Evolutionary conservation across 257 asterid genomes (phyloP), one percentile per base, ranked within the genome.

Genomic region (Anisodus tanguticus): DNA sequence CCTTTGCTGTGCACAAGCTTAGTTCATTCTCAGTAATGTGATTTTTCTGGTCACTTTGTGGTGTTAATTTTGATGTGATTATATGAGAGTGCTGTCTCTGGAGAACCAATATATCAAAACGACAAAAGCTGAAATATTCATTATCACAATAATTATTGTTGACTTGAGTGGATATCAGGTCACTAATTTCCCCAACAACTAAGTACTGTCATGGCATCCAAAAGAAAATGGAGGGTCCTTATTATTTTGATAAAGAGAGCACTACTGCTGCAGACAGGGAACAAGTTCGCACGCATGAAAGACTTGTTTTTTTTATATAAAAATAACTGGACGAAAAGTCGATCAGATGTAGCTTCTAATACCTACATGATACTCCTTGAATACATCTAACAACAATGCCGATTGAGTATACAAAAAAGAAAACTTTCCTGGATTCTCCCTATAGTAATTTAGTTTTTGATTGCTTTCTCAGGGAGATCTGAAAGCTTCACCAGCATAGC

Each of bases 401-500:
- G 59, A 47, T 45, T 10, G 13, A 31, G 53, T 22, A 54, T 74
- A 72, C 66, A 49, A 45, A 76, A 76, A 69, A 16, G 63, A 76
- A 12, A 26, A 1, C 64, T 53, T 76, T 51, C 11, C 13, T 12
- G 64, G 81, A 53, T 12, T 76, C 64, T 76, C 64, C 47, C 47
- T 76, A 26, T 8, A 16, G 31, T 26, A 13, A 26, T 3, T 3
- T 76, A 51, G 4, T 17, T 53, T 53, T 53, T 53, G 81, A 76
- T 6, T 62, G n/a, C 59, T 81, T 63, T 80, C 83, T 89, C 89
- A 94, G 7, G 97, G 97, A 45, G 92, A 89, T 89, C 98, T 94
- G 93, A 94, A 96, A 87, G 93, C 93, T 90, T 90, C 95, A 79
- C 99, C 99, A 85, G 99, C 99, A 89, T 94, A 94, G 67, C 98